Conservation (phyloP, 306 rosid species). For the Lupinus albus region DNA sequence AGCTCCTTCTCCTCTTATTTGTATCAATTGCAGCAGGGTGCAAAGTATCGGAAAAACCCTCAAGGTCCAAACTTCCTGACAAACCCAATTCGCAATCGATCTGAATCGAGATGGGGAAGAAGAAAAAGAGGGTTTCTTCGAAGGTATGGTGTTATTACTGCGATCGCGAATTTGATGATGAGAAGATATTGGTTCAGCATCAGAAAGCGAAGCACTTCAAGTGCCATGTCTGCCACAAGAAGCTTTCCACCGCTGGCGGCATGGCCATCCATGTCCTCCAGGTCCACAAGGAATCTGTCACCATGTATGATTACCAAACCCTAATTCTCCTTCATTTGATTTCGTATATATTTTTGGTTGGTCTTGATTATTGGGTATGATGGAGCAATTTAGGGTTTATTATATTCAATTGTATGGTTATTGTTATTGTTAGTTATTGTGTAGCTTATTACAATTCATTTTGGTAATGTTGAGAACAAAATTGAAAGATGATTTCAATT, state of each 20-base stretch:
- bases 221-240: constrained; percentile 97
- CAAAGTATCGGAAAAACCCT: neutral
- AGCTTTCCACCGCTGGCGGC: constrained; percentile 98
- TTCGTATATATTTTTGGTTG: neutral
- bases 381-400: neutral
- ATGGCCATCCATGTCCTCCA: constrained; percentile 99
- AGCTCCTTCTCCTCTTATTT: constrained; percentile 25
- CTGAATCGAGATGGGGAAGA: constrained; percentile 65
- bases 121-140: constrained; percentile 93
- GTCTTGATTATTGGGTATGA: neutral
- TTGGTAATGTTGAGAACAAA: too few species aligned
- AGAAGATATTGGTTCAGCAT: constrained; percentile 96
- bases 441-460: neutral
- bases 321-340: constrained; percentile 12
- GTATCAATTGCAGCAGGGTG: constrained; percentile 12
- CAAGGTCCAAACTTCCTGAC: neutral
- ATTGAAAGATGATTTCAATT: too few species aligned
- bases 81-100: neutral
- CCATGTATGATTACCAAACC: constrained; percentile 53
- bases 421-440: neutral
- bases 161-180: constrained; percentile 97
- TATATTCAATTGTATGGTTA: too few species aligned
- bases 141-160: constrained; percentile 99
- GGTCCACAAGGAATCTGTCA: constrained; percentile 96
- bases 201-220: constrained; percentile 99